phyloP scores from a whole-genome alignment of 805 yeast genomes.

The Zygoascus flipseniorum region DNA sequence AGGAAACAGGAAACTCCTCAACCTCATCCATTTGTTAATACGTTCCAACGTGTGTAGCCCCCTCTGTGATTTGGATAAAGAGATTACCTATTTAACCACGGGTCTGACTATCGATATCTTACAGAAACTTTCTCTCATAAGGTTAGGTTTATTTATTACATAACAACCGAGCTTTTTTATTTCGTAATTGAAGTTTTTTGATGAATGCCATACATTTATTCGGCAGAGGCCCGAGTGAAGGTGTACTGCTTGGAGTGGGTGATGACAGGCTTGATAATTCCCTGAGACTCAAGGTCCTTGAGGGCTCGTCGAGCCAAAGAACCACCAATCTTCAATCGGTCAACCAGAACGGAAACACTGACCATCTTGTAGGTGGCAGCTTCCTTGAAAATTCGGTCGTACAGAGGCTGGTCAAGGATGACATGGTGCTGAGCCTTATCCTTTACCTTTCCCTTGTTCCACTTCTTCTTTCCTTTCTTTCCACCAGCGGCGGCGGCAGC shows the following conservation, averaged over 20 bases:
- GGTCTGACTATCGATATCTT: too few relatives aligned
- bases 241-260: constrained; percentile 95
- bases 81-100: too few relatives aligned
- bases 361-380: constrained; percentile 98
- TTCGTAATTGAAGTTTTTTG: constrained; percentile 1
- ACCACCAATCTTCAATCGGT: constrained; percentile 99
- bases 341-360: constrained; percentile 96
- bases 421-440: constrained; percentile 99
- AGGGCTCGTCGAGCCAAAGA: constrained; percentile 98
- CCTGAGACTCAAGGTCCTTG: constrained; percentile 89
- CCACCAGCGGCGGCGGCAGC: constrained; percentile 99
- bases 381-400: constrained; percentile 98
- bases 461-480: constrained; percentile 99
- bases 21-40: too few relatives aligned
- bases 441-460: constrained; percentile 99
- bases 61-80: too few relatives aligned
- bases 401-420: constrained; percentile 94
- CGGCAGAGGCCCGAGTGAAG: constrained; percentile 42
- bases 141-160: neutral
- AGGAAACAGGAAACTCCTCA: too few relatives aligned
- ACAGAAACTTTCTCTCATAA: neutral
- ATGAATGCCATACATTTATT: neutral
- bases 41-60: too few relatives aligned
- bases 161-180: neutral
- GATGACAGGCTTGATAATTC: constrained; percentile 88